Evolutionary conservation across 176 grass and related monocot species (phyloP), one percentile per base, ranked within the genome.

Genomic region (Typha latifolia): DNA sequence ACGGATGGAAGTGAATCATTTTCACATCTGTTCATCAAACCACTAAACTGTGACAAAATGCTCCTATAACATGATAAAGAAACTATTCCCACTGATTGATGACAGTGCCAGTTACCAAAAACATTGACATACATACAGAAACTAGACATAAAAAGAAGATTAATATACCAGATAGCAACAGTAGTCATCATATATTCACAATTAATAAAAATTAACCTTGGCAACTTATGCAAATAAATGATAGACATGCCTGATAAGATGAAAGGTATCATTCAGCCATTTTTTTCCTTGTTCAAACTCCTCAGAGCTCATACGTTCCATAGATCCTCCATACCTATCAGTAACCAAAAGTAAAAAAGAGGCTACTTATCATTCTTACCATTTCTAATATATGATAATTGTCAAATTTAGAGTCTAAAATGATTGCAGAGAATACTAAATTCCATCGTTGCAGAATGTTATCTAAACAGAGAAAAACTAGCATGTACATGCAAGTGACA

Each of bases 181-280:
- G 37, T 43, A 43, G 37, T 20, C 53, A 59, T 59, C 53, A 19
- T 59, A 59, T 59, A 59, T 59, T 16, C 16, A 11, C 10, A 19
- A 11, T 10, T 59, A 59, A 59, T 19, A 12, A 11, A 43, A 43
- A 43, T 9, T 10, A 43, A 43, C n/a, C 14, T 19, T 59, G 53
- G n/a, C 6, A 10, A 57, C 20, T 19, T 66, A 57, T 13, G 13
- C 64, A 53, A 69, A 32, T 34, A 18, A 43, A 43, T 70, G 12
- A 69, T 61, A 69, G 11, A 32, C 69, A 70, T 84, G 93, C 94
- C 89, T 23, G 63, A 99, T 99, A n/a, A 99, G 75, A 87, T 90
- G 80, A 74, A 99, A 99, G 51, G 85, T 87, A 37, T 94, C 74
- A 19, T 99, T 71, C 31, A 99, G 70, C 95, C 89, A 99, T 69